These are phyloP conservation scores for Hygrophorus pudorinus DNA, from an alignment of 768 basidiomycete genomes.

Conservation along the genomic window DNA sequence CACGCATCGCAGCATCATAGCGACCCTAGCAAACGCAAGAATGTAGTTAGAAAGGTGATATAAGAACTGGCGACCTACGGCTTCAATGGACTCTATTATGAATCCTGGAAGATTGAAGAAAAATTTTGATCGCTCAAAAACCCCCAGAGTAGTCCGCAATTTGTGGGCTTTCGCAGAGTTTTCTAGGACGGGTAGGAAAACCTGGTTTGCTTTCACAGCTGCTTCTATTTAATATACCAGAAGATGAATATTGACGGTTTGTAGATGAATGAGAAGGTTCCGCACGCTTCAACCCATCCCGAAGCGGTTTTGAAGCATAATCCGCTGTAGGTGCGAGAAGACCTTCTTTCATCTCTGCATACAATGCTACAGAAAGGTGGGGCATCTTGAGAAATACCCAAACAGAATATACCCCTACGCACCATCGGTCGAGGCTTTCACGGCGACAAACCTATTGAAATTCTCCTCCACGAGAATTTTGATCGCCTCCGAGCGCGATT, in stretches of 20 bases:
- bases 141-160: constrained; percentile 82
- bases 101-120: constrained; percentile 96
- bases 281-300: constrained; percentile 80
- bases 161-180: constrained; percentile 93
- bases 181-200: constrained; percentile 92
- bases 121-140: constrained; percentile 95
- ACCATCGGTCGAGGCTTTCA: constrained; percentile 97
- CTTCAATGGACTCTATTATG: constrained; percentile 81
- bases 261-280: constrained; percentile 5
- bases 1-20: constrained; percentile 87
- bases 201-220: constrained; percentile 88
- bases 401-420: constrained; percentile 11
- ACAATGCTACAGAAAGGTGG: constrained; percentile 46
- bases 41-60: neutral
- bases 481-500: constrained; percentile 89
- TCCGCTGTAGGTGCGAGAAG: constrained; percentile 68
- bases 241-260: constrained; percentile 1
- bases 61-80: constrained; percentile 39
- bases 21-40: constrained; percentile 48
- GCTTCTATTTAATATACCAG: constrained; percentile 42
- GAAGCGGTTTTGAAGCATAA: constrained; percentile 72
- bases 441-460: constrained; percentile 95
- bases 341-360: constrained; percentile 89
- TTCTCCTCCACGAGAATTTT: constrained; percentile 94
- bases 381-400: neutral